A percentile compares a stretch with the other conserved stretches of the same genome.
These are phyloP conservation scores for Scleroderma bovista DNA, from an alignment of 768 basidiomycete genomes.

Conservation along the genomic window DNA sequence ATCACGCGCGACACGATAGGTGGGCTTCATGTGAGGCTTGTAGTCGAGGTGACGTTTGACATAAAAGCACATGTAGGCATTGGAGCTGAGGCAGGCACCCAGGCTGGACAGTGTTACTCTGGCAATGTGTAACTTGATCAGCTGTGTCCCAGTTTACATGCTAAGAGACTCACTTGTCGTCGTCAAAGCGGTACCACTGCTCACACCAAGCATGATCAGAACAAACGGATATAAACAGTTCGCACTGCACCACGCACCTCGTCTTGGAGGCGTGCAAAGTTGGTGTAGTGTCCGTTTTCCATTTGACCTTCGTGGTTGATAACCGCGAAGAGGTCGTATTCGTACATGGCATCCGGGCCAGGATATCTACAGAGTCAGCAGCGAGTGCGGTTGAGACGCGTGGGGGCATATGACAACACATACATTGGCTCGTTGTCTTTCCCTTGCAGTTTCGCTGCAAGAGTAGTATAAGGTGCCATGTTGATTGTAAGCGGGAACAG, in stretches of 20 bases:
- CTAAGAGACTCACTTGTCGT: constrained; percentile 74
- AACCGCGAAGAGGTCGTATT: constrained; percentile 89
- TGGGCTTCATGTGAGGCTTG: constrained; percentile 61
- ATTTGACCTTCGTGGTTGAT: constrained; percentile 94
- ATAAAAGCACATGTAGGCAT: constrained; percentile 94
- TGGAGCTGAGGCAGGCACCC: constrained; percentile 60
- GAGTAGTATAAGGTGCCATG: constrained; percentile 83
- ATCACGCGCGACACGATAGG: constrained; percentile 62
- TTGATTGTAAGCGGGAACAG: constrained; percentile 80
- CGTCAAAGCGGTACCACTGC: constrained; percentile 93
- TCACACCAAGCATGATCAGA: background rate
- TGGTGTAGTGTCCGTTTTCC: constrained; percentile 93
- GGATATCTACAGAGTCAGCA: constrained; percentile 30
- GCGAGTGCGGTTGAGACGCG: background rate
- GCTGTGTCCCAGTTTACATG: background rate
- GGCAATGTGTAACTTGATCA: background rate
- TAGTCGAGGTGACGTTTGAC: constrained; percentile 88
- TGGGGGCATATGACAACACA: constrained; percentile 6
- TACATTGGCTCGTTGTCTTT: constrained; percentile 35
- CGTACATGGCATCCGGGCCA: constrained; percentile 67
- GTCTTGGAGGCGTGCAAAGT: constrained; percentile 77
- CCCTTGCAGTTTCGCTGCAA: constrained; percentile 46
- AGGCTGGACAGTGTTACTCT: constrained; percentile 73
- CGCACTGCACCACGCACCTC: constrained; percentile 48
- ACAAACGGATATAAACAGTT: background rate